phyloP scores from a whole-genome alignment of 2,329 filamentous ascomycete genomes.

The Aphanocladium album region DNA sequence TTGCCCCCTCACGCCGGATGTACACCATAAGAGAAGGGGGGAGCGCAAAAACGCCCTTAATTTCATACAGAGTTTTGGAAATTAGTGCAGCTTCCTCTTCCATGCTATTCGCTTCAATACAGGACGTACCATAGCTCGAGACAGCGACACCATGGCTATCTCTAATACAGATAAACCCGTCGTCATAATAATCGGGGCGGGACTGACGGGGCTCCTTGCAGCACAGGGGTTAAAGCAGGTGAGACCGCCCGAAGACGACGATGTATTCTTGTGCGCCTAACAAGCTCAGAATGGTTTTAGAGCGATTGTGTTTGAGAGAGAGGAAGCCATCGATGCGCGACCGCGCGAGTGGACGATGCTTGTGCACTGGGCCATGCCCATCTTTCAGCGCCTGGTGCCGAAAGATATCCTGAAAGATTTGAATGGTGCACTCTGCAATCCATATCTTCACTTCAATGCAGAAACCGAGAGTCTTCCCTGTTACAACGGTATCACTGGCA shows the following conservation, averaged over 20 bases:
- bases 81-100: background rate
- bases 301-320: constrained; percentile 28
- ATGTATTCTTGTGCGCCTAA: background rate
- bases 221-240: constrained; percentile 34
- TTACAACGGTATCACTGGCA: constrained; percentile 31
- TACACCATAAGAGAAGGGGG: background rate
- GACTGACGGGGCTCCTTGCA: constrained; percentile 32
- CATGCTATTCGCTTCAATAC: no score
- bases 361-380: constrained; percentile 35
- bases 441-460: constrained; percentile 26
- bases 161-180: background rate
- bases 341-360: constrained; percentile 35
- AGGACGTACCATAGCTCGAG: background rate
- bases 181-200: constrained; percentile 26
- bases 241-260: constrained; percentile 6
- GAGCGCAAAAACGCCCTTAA: background rate
- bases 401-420: constrained; percentile 25
- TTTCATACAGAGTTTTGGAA: background rate
- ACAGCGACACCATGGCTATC: background rate
- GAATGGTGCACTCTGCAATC: constrained; percentile 29
- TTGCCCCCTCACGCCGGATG: background rate
- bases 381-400: constrained; percentile 30
- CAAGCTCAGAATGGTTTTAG: constrained; percentile 26
- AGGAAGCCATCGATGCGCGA: constrained; percentile 24
- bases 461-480: constrained; percentile 26